Evolutionary conservation across 2,329 filamentous ascomycete genomes (phyloP).

Genomic region (Cadophora luteo-olivacea): DNA sequence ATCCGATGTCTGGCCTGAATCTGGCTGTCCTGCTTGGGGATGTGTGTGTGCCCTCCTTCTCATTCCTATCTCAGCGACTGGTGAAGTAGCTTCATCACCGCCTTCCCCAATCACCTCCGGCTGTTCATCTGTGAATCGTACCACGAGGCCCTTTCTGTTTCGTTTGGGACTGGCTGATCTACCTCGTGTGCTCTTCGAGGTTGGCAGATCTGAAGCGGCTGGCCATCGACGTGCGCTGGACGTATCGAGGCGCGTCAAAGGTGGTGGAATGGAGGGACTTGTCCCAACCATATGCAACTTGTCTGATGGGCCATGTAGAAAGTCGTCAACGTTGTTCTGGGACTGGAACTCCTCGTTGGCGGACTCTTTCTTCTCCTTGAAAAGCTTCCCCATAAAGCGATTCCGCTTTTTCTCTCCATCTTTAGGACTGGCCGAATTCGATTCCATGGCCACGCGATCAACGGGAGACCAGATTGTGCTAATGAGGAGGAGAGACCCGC

Average conservation of each 20-base stretch:
- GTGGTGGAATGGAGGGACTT: slow-evolving; percentile 46
- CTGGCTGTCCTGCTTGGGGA: slow-evolving; percentile 32
- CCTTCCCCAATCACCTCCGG: slow-evolving; percentile 90
- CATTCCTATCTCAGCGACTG: slow-evolving; percentile 73
- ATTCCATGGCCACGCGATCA: slow-evolving; percentile 38
- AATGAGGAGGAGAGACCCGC: neutral
- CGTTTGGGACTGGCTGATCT: slow-evolving; percentile 47
- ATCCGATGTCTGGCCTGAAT: slow-evolving; percentile 23
- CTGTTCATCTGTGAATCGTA: slow-evolving; percentile 74
- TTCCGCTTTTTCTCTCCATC: slow-evolving; percentile 40
- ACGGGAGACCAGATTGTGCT: slow-evolving; percentile 1
- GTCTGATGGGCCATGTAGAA: slow-evolving; percentile 63
- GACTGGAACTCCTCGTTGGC: slow-evolving; percentile 35
- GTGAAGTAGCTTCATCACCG: slow-evolving; percentile 82
- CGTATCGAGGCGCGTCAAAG: slow-evolving; percentile 51
- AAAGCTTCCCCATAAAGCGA: slow-evolving; percentile 64
- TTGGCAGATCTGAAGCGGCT: slow-evolving; percentile 51
- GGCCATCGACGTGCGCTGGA: slow-evolving; percentile 57
- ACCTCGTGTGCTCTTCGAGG: slow-evolving; percentile 27
- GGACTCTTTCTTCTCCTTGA: slow-evolving; percentile 47
- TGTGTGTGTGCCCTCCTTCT: slow-evolving; percentile 50
- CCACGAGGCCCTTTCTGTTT: slow-evolving; percentile 71
- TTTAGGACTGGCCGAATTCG: slow-evolving; percentile 32
- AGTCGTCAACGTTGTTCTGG: slow-evolving; percentile 61
- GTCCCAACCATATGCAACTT: slow-evolving; percentile 60